Evolutionary conservation across 192 early-diverging fungal genomes (phyloP).

Genomic region (Coemansia guatemalensis): DNA sequence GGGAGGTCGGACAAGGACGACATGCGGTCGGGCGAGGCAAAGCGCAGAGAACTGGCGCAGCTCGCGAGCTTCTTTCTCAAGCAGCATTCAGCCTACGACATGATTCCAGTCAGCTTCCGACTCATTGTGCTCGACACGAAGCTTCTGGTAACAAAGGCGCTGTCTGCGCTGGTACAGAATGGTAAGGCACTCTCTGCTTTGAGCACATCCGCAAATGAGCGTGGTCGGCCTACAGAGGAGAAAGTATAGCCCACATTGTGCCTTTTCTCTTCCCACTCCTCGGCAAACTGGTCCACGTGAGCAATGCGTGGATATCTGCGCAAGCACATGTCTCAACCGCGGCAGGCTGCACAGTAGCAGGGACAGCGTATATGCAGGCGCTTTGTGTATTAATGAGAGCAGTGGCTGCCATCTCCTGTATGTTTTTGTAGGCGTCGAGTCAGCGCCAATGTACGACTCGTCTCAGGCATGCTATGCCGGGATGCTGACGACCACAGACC

Average conservation of each 20-base stretch:
- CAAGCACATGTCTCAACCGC: neutral
- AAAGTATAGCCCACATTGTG: neutral
- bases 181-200: conserved; percentile 57
- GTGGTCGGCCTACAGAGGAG: neutral
- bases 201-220: neutral
- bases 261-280: neutral
- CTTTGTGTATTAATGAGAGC: neutral
- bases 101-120: conserved; percentile 85
- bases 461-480: conserved; percentile 78
- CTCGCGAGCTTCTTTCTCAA: conserved; percentile 65
- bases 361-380: neutral
- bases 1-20: conserved; percentile 14
- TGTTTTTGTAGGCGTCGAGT: conserved; percentile 72
- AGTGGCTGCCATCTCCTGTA: neutral
- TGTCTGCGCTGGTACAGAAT: conserved; percentile 90
- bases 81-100: conserved; percentile 86
- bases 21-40: conserved; percentile 18
- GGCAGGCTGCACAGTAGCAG: neutral
- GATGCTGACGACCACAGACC: conserved; percentile 95
- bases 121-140: conserved; percentile 90
- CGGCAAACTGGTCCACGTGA: neutral
- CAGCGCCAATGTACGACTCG: conserved; percentile 91
- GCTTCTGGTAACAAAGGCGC: conserved; percentile 88
- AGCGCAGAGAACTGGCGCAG: conserved; percentile 53
- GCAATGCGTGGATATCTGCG: neutral